Evolutionary conservation across 192 early-diverging fungal genomes (phyloP).

Genomic region (Backusella circina): DNA sequence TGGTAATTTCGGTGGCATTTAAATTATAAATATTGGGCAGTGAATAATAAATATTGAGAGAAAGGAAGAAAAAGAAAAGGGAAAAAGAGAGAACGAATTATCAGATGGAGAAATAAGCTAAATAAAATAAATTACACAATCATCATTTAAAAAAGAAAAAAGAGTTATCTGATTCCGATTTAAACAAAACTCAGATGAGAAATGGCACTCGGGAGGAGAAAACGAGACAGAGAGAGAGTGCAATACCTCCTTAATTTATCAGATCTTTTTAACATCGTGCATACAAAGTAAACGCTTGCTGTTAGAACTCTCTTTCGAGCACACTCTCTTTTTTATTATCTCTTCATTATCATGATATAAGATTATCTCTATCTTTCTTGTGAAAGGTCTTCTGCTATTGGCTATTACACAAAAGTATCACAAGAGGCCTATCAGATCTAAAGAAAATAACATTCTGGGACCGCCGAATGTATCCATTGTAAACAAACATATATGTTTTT

Average conservation of each 20-base stretch:
- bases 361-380: neutral
- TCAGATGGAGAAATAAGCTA: neutral
- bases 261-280: neutral
- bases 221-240: neutral
- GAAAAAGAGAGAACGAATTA: neutral
- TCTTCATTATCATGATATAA: neutral
- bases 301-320: neutral
- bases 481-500: constrained; percentile 1
- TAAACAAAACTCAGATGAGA: neutral
- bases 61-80: neutral
- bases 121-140: neutral
- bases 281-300: neutral
- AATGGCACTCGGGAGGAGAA: neutral
- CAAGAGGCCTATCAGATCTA: neutral
- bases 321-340: neutral
- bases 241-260: neutral
- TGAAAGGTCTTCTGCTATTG: neutral
- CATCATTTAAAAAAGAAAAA: neutral
- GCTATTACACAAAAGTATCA: neutral
- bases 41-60: neutral
- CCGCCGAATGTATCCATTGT: neutral
- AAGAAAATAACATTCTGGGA: neutral
- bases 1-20: neutral
- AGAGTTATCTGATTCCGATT: constrained; percentile 1
- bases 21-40: neutral